Evolutionary conservation across 169 alveolate genomes (phyloP).

Genomic region (Plasmodium vinckei): DNA sequence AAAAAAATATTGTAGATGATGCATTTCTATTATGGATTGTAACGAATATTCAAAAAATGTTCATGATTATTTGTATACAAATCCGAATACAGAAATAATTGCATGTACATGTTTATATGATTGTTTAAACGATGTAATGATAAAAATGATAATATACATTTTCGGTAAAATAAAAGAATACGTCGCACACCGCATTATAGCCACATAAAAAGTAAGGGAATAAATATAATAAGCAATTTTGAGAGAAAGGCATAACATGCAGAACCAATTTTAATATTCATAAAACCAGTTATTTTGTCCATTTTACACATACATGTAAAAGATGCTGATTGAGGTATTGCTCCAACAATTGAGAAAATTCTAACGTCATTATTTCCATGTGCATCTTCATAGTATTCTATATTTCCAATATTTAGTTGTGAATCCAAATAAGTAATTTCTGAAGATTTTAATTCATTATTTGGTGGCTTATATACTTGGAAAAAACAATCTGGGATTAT

Average conservation of each 20-base stretch:
- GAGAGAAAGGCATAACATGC: conserved; percentile 52
- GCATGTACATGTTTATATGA: no score
- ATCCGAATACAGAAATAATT: no score
- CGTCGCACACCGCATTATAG: no score
- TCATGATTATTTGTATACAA: no score
- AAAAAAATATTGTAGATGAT: no score
- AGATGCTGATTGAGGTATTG: conserved; percentile 38
- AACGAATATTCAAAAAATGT: no score
- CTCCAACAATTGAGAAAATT: conserved; percentile 46
- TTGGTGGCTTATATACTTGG: conserved; percentile 40
- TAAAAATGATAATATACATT: no score
- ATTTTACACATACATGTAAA: conserved; percentile 48
- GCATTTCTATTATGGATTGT: no score
- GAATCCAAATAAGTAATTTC: conserved; percentile 48
- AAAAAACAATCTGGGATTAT: conserved; percentile 45
- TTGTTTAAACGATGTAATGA: no score
- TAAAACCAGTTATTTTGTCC: conserved; percentile 43
- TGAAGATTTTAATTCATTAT: conserved; percentile 33
- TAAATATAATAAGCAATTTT: conserved; percentile 21
- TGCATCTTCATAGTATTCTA: conserved; percentile 52
- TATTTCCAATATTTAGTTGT: conserved; percentile 50
- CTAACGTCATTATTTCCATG: conserved; percentile 21
- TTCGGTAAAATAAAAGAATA: no score
- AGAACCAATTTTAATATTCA: conserved; percentile 37
- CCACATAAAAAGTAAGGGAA: conserved; percentile 4